These are phyloP conservation scores for Chlorella vulgaris DNA, from an alignment of 139 green algal species.

Conservation along the genomic window DNA sequence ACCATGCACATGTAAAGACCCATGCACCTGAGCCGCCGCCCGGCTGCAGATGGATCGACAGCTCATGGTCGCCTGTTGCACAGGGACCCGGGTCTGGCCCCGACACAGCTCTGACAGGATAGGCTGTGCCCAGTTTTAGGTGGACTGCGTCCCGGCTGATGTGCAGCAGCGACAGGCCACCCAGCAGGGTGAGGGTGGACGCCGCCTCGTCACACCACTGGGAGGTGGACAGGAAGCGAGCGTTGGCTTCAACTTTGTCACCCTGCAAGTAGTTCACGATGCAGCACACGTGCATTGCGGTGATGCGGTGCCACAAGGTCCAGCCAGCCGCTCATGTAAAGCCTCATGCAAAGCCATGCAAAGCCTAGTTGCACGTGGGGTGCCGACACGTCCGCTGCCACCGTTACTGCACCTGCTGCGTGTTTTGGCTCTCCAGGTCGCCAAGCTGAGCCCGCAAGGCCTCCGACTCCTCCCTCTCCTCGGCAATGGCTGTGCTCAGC, in stretches of 20 bases:
- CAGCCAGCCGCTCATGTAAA: too few relatives aligned
- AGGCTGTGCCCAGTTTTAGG: conserved; percentile 37
- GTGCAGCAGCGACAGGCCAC: conserved; percentile 33
- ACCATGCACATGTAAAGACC: neutral
- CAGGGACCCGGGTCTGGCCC: neutral
- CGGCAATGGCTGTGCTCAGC: conserved; percentile 32
- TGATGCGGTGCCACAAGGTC: too few relatives aligned
- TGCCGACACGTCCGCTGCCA: too few relatives aligned
- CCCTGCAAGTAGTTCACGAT: conserved; percentile 1
- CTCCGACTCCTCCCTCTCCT: conserved; percentile 34
- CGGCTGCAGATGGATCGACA: conserved; percentile 10
- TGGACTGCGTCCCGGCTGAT: neutral
- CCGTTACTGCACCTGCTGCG: conserved; percentile 4
- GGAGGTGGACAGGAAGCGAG: conserved; percentile 17
- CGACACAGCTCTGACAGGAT: neutral
- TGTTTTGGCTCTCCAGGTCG: conserved; percentile 26
- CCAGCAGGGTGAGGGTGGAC: conserved; percentile 27
- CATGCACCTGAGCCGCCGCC: neutral
- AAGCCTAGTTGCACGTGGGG: too few relatives aligned
- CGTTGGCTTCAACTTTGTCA: conserved; percentile 13
- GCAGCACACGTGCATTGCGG: too few relatives aligned
- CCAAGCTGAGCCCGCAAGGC: conserved; percentile 24
- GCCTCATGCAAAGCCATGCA: too few relatives aligned
- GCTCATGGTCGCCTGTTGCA: conserved; percentile 15
- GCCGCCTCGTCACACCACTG: conserved; percentile 31